Percentiles rank a stretch among this genome's conserved stretches.
These are phyloP conservation scores for Komagataella phaffii DNA, from an alignment of 805 yeast genomes.

Conservation along the genomic window DNA sequence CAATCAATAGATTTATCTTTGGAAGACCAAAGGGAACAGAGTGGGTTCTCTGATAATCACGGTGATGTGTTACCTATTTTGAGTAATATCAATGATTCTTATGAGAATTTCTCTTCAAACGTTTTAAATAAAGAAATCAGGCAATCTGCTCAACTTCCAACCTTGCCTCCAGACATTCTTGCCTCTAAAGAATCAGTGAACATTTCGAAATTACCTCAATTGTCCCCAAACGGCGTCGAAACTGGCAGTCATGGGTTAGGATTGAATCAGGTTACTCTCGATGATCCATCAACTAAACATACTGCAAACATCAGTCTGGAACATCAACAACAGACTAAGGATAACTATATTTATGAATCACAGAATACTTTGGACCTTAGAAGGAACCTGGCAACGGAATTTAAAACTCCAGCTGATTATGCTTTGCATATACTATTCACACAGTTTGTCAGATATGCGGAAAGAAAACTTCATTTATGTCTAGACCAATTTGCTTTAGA, in stretches of 20 bases:
- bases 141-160: neutral
- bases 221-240: neutral
- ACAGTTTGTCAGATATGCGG: slow-evolving; percentile 90
- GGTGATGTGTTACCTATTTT: neutral
- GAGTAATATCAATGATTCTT: neutral
- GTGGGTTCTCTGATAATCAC: neutral
- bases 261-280: neutral
- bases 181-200: neutral
- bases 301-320: neutral
- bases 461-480: slow-evolving; percentile 68
- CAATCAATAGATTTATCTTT: neutral
- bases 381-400: slow-evolving; percentile 3
- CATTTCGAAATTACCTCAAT: neutral
- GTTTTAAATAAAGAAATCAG: neutral
- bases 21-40: neutral
- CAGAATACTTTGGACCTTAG: neutral
- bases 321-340: neutral
- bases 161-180: neutral
- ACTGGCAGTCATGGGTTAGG: neutral
- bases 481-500: slow-evolving; percentile 46
- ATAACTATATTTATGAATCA: neutral
- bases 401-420: slow-evolving; percentile 71
- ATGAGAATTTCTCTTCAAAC: neutral
- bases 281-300: neutral
- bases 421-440: slow-evolving; percentile 91